A percentile compares a stretch with the other conserved stretches of the same genome.
These are phyloP conservation scores for Scheffersomyces ergatensis DNA, from an alignment of 805 yeast species.

Conservation along the genomic window DNA sequence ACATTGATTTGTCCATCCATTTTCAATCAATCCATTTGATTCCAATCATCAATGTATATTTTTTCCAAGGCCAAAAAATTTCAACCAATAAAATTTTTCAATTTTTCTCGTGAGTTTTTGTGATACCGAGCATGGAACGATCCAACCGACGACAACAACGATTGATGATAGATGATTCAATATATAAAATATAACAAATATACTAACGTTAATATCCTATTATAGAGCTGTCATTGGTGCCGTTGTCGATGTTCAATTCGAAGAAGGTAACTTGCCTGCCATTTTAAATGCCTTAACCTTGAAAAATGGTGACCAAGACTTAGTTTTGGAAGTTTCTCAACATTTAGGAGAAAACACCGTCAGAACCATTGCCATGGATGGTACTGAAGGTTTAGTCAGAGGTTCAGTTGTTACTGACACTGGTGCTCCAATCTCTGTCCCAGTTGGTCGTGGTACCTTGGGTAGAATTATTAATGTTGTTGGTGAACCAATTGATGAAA, in stretches of 20 bases:
- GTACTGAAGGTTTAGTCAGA: slow-evolving; percentile 99
- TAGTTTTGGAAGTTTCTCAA: slow-evolving; percentile 98
- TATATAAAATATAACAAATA: too few species aligned
- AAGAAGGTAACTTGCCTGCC: slow-evolving; percentile 95
- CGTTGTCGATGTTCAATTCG: slow-evolving; percentile 98
- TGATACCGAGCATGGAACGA: neutral
- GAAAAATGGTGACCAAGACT: slow-evolving; percentile 71
- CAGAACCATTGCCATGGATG: slow-evolving; percentile 99
- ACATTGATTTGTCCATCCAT: too few species aligned
- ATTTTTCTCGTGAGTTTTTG: neutral
- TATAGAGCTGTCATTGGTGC: slow-evolving; percentile 96
- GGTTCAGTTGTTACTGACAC: slow-evolving; percentile 91
- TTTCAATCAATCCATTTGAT: too few species aligned
- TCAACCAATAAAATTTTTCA: slow-evolving; percentile 1
- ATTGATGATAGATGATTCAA: too few species aligned
- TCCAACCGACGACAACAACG: too few species aligned
- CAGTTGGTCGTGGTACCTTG: slow-evolving; percentile 98
- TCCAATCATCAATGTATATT: too few species aligned
- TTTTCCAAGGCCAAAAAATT: neutral
- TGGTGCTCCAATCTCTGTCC: slow-evolving; percentile 98
- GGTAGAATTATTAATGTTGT: slow-evolving; percentile 98
- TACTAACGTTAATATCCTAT: slow-evolving; percentile 27
- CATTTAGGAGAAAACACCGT: slow-evolving; percentile 99
- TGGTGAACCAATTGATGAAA: slow-evolving; percentile 99
- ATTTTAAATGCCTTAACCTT: slow-evolving; percentile 95